Conservation (phyloP, 139 green algal species). For the Chlorella sp. region DNA sequence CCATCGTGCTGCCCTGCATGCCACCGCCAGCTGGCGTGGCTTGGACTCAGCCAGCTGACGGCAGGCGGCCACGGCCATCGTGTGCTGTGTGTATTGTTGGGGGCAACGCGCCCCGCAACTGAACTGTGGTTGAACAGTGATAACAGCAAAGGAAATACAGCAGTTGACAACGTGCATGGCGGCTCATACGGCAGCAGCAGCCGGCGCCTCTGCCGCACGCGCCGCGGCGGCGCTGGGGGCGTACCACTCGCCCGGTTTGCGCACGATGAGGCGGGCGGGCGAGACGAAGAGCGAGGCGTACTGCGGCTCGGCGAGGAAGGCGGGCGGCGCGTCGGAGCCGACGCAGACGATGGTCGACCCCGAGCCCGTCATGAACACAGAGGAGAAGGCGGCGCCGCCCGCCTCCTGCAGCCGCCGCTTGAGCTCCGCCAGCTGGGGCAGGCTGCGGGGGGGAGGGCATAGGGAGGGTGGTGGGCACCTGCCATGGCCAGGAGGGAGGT, state of each 20-base stretch:
- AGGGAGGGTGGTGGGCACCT: neutral
- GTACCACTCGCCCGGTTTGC: constrained; percentile 76
- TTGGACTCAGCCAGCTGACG: no score
- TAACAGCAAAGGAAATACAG: neutral
- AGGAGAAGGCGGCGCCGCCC: constrained; percentile 52
- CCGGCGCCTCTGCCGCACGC: neutral
- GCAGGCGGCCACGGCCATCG: no score
- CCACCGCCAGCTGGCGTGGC: no score
- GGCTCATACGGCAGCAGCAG: neutral
- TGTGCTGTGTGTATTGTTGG: no score
- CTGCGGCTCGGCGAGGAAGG: constrained; percentile 57
- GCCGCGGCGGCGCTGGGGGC: neutral
- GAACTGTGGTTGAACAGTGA: no score
- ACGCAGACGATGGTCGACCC: constrained; percentile 90
- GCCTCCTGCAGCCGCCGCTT: constrained; percentile 76
- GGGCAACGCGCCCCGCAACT: no score
- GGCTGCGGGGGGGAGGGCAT: constrained; percentile 32
- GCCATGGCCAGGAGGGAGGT: neutral
- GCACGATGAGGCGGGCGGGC: constrained; percentile 73
- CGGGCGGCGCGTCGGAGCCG: constrained; percentile 64
- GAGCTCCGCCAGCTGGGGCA: constrained; percentile 82
- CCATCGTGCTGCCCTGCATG: no score
- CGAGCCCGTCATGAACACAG: constrained; percentile 98
- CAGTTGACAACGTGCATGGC: neutral
- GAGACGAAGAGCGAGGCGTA: constrained; percentile 74